Evolutionary conservation across 2,329 filamentous ascomycete genomes (phyloP).

Genomic region (Daldinia sp.): DNA sequence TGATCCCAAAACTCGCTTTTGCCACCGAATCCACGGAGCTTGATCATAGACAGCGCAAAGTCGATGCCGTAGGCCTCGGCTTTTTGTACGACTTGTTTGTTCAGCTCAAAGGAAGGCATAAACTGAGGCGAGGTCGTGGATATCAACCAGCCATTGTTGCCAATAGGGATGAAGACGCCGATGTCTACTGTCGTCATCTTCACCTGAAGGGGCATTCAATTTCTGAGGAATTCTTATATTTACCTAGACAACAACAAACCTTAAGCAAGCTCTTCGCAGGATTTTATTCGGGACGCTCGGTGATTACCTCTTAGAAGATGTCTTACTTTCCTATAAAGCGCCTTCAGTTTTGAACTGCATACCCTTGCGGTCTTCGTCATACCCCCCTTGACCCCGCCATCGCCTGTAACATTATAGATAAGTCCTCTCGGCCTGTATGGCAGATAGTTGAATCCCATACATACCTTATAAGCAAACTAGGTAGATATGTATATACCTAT

Average conservation of each 20-base stretch:
- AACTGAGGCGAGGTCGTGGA: slow-evolving; percentile 51
- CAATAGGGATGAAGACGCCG: slow-evolving; percentile 50
- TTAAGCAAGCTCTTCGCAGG: not conserved
- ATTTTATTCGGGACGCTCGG: not conserved
- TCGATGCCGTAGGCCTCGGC: slow-evolving; percentile 50
- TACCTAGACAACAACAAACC: not conserved
- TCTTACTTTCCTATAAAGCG: not conserved
- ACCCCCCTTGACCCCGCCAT: slow-evolving; percentile 23
- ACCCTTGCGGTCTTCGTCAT: not conserved
- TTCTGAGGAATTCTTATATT: not conserved
- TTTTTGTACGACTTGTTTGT: slow-evolving; percentile 50
- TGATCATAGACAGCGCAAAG: slow-evolving; percentile 52
- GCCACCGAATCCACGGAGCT: slow-evolving; percentile 51
- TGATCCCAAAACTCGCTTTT: slow-evolving; percentile 53
- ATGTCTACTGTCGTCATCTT: slow-evolving; percentile 45
- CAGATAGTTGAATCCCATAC: slow-evolving; percentile 16
- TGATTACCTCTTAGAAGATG: not conserved
- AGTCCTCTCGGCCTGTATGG: slow-evolving; percentile 13
- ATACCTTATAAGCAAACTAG: slow-evolving; percentile 1
- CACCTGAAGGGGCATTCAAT: not conserved
- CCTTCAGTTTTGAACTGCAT: not conserved
- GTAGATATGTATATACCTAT: not conserved
- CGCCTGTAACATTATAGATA: slow-evolving; percentile 24
- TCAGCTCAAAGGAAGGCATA: slow-evolving; percentile 51
- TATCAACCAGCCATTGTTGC: slow-evolving; percentile 54